Percentiles rank a stretch among this genome's conserved stretches.
Evolutionary conservation across 83 land plant genomes (phyloP).

Genomic region (Picea engelmannii): DNA sequence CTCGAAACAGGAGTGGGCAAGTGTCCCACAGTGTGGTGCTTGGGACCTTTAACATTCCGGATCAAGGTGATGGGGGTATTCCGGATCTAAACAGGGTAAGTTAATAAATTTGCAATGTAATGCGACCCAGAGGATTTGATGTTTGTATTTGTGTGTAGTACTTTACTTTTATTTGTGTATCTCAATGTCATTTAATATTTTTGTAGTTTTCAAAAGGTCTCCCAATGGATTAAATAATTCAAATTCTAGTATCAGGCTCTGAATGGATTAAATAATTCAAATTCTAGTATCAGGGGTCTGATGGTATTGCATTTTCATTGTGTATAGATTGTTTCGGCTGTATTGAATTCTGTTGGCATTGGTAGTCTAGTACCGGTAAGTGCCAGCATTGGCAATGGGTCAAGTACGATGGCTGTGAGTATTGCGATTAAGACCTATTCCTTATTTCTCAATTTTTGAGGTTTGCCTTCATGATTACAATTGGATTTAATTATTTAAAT

Average conservation of each 20-base stretch:
- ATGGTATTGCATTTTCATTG: not conserved
- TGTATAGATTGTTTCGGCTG: conserved; percentile 82
- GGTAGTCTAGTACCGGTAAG: conserved; percentile 22
- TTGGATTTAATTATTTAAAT: not conserved
- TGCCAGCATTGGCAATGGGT: conserved; percentile 27
- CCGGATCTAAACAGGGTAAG: conserved; percentile 82
- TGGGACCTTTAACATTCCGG: conserved; percentile 83
- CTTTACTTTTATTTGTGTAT: not conserved
- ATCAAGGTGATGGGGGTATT: conserved; percentile 61
- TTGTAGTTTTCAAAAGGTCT: not conserved
- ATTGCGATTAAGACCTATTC: not conserved
- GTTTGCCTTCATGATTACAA: not conserved
- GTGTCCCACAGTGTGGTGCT: conserved; percentile 68
- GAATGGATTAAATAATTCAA: not conserved
- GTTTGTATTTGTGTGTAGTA: not conserved
- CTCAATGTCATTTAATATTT: not conserved
- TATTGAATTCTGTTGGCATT: conserved; percentile 68
- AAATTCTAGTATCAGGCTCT: not conserved
- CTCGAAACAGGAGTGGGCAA: conserved; percentile 33
- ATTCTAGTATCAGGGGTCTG: not conserved
- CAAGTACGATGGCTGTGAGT: conserved; percentile 8
- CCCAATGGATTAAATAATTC: not conserved
- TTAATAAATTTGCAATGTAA: not conserved
- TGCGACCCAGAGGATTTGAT: too few relatives aligned
- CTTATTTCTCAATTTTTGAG: too few relatives aligned